Evolutionary conservation across 768 basidiomycete genomes (phyloP), one percentile per base, ranked within the genome.

Genomic region (Suillus lakei): DNA sequence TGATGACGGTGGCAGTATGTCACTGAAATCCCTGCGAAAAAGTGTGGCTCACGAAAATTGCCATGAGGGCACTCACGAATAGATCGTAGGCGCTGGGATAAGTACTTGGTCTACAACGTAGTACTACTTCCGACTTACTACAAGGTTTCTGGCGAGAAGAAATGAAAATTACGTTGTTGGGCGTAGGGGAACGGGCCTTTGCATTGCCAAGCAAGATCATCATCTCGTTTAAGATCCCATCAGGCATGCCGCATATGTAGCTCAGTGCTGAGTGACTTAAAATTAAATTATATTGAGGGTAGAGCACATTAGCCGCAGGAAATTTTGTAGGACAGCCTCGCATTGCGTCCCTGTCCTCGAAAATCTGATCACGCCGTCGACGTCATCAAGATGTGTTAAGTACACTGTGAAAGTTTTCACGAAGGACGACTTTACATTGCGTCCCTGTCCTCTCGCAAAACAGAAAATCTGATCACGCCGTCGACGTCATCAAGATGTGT

Each of bases 381-480:
- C n/a, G 43, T 43, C 23, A 18, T 34, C 32, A 34, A 21, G 21
- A 55, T 34, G 54, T 34, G 5, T 34, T 21, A 4, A 44, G 21
- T n/a, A 13, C 43, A 50, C 48, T 46, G 44, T 28, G 50, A 51
- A 38, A 56, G 54, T 56, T 56, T 55, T 50, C 13, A 50, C 48
- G 48, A 54, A 21, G 30, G 32, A 32, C 26, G 23, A 23, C 46
- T 18, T n/a, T 41, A 41, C 1, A 18, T n/a, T n/a, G n/a, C n/a
- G n/a, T n/a, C n/a, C n/a, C n/a, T n/a, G n/a, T n/a, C n/a, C n/a
- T n/a, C n/a, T 44, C 9, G 43, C n/a, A 44, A 46, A 46, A 46
- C n/a, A 48, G 10, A 26, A 26, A 48, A 23, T 48, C 46, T 12
- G 46, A 48, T 23, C 10, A 46, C 26, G n/a, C 44, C 4, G n/a